Base-by-base conservation (phyloP, 2,329 filamentous ascomycete species). In the Venturia asperata region DNA sequence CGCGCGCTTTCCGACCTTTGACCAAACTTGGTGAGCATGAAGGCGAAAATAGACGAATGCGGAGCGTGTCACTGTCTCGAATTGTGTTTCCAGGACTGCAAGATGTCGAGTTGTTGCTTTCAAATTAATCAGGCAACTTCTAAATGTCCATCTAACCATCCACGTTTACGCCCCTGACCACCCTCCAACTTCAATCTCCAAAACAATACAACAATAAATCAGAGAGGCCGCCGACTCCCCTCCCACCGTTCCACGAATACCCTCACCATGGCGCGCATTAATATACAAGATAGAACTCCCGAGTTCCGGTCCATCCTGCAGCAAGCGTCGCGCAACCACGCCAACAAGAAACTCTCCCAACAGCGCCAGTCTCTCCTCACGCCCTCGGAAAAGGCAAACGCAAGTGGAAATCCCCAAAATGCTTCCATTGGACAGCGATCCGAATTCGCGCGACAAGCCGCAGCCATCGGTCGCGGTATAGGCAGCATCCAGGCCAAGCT, bases 261-360 rank as follows among this genome's bases (percentile, higher is more conserved):
- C 64, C 65, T 70, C 70, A 77, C 74, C 68, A 85, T 84, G 81
- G 78, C 81, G 67, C 79, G 80, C 58, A 76, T 80, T 64, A 93
- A 92, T 63, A 96, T 97, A 76, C 94, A 99, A 81, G 94, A 99
- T 80, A 91, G 94, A 74, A 99, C 94, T 66, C 84, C 87, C 74
- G 94, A 99, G 82, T 99, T 99, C 83, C 89, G 88, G 75, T 90
- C 92, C 69, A 95, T 97, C 72, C 85, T 97, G 68, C 82, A 85
- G 58, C 91, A 96, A 75, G 90, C 91, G 63, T 91, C 96, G 78
- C 89, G 88, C 73, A 85, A 87, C 68, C 87, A 94, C 72, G 83
- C 87, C 13, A 86, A 85, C 67, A 96, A 95, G 79, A 82, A 63
- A 56, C 73, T 88, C 63, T 86, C 90, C 71, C 83, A 89, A 41